These are phyloP conservation scores for Entomortierella parvispora DNA, from an alignment of 192 early-diverging fungal species.

Conservation along the genomic window DNA sequence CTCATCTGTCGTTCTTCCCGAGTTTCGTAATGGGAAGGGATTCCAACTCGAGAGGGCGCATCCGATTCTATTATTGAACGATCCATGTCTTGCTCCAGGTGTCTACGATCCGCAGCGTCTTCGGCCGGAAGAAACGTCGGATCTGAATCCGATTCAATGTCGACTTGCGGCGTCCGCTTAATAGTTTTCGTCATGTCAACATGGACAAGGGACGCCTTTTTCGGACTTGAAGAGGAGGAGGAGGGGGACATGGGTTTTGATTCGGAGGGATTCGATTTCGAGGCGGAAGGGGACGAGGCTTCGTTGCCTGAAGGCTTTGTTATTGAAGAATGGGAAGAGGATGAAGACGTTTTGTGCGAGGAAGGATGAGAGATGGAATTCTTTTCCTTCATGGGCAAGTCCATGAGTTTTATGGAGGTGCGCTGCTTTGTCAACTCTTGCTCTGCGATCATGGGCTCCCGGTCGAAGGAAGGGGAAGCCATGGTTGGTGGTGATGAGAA, in stretches of 20 bases:
- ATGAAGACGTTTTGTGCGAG: neutral
- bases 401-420: slow-evolving; percentile 47
- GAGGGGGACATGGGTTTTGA: neutral
- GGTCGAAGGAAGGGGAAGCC: slow-evolving; percentile 12
- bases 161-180: neutral
- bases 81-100: neutral
- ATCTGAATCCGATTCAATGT: slow-evolving; percentile 25
- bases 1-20: slow-evolving; percentile 43
- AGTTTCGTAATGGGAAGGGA: slow-evolving; percentile 41
- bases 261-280: neutral
- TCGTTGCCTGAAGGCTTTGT: slow-evolving; percentile 4
- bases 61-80: neutral
- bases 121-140: slow-evolving; percentile 22
- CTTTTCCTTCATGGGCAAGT: slow-evolving; percentile 38
- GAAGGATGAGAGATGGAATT: neutral
- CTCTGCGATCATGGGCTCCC: neutral
- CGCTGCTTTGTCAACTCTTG: slow-evolving; percentile 35
- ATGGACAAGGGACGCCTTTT: too few relatives aligned
- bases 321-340: slow-evolving; percentile 6
- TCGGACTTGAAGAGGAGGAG: slow-evolving; percentile 18
- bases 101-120: slow-evolving; percentile 7
- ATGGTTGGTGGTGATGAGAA: neutral
- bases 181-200: too few relatives aligned
- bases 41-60: slow-evolving; percentile 16
- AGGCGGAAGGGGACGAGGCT: neutral